Percentiles rank a stretch among this genome's conserved stretches.
phyloP scores from a whole-genome alignment of 2,329 filamentous ascomycete species.

The Diaporthe velutina region DNA sequence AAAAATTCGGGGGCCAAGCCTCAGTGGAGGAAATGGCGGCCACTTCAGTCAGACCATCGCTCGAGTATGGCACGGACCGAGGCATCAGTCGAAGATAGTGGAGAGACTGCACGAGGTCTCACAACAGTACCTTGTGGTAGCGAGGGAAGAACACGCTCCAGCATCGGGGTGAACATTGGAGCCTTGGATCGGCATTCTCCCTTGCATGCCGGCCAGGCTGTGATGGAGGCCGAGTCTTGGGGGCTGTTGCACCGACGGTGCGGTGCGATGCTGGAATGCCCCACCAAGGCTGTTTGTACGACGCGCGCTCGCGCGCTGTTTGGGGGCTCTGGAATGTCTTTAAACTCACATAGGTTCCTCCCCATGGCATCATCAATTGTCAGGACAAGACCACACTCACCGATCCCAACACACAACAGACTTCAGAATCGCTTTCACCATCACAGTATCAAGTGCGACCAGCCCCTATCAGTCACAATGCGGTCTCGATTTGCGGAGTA shows the following conservation, averaged over 20 bases:
- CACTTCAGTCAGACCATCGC: neutral
- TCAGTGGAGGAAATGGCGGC: neutral
- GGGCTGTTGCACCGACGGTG: neutral
- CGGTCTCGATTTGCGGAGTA: slow-evolving; percentile 9
- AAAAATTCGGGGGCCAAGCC: neutral
- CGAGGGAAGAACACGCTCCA: neutral
- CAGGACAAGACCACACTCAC: neutral
- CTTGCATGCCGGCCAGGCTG: slow-evolving; percentile 1
- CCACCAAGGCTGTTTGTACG: neutral
- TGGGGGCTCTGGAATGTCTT: slow-evolving; percentile 9
- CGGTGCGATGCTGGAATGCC: neutral
- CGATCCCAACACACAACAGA: neutral
- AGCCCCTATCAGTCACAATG: neutral
- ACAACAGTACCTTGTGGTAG: too few relatives aligned
- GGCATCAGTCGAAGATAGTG: neutral
- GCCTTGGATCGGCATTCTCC: neutral
- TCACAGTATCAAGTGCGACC: neutral
- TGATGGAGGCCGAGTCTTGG: slow-evolving; percentile 14
- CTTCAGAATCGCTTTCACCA: neutral
- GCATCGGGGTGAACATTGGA: neutral
- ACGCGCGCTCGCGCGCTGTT: neutral
- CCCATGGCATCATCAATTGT: neutral
- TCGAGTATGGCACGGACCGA: neutral
- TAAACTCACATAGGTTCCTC: neutral
- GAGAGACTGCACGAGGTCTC: neutral